Conservation (phyloP, 2,329 filamentous ascomycete genomes). For the Fusarium penzigii region DNA sequence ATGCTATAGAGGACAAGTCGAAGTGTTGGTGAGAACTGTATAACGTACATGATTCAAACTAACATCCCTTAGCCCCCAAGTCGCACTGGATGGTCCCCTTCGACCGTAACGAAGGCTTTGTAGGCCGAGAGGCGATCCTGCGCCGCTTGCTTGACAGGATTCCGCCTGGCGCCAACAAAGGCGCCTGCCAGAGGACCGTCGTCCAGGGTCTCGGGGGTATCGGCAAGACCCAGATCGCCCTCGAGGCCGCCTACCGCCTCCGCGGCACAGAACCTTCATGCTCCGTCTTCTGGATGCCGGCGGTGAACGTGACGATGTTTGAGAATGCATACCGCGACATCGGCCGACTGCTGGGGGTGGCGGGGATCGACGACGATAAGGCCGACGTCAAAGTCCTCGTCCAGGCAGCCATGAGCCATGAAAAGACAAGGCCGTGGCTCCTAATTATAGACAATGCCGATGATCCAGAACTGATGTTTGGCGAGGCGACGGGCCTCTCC, state of each 20-base stretch:
- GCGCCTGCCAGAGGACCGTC: slow-evolving; percentile 6
- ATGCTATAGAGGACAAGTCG: neutral
- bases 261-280: slow-evolving; percentile 27
- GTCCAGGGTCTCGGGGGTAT: slow-evolving; percentile 35
- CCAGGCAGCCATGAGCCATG: slow-evolving; percentile 32
- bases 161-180: slow-evolving; percentile 2
- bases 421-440: slow-evolving; percentile 37
- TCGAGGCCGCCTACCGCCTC: slow-evolving; percentile 36
- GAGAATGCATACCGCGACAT: slow-evolving; percentile 38
- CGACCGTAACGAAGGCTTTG: slow-evolving; percentile 28
- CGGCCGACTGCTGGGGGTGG: slow-evolving; percentile 28
- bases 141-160: slow-evolving; percentile 5
- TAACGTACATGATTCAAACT: neutral
- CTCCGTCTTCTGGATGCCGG: slow-evolving; percentile 45
- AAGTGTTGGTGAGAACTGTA: neutral
- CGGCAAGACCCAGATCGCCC: slow-evolving; percentile 42
- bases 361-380: slow-evolving; percentile 34
- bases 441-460: slow-evolving; percentile 49
- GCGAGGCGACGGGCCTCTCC: slow-evolving; percentile 11
- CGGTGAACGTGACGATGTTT: slow-evolving; percentile 29
- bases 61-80: neutral
- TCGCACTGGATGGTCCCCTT: slow-evolving; percentile 20
- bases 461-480: slow-evolving; percentile 35
- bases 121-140: slow-evolving; percentile 18
- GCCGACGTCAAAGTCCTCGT: slow-evolving; percentile 39